These are phyloP conservation scores for Aschersonia sp. DNA, from an alignment of 2,329 filamentous ascomycete genomes.

Conservation along the genomic window DNA sequence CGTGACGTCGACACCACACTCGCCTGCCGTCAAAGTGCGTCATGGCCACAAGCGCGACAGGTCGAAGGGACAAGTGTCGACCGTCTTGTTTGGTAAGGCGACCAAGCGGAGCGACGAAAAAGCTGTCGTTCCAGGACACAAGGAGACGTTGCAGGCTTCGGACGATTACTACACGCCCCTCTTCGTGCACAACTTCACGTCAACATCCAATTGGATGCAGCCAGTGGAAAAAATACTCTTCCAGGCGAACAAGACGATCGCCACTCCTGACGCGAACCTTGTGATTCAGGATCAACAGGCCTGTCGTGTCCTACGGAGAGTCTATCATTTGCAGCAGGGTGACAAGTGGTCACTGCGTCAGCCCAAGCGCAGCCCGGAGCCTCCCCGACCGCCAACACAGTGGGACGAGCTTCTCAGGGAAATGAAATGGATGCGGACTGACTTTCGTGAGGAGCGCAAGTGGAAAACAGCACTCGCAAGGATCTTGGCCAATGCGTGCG, in stretches of 20 bases:
- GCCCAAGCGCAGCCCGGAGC: slow-evolving; percentile 71
- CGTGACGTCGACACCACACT: slow-evolving; percentile 28
- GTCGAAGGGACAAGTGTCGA: slow-evolving; percentile 53
- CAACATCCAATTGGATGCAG: slow-evolving; percentile 44
- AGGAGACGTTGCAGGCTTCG: slow-evolving; percentile 28
- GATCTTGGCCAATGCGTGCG: slow-evolving; percentile 69
- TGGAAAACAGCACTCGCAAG: slow-evolving; percentile 79
- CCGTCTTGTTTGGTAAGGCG: slow-evolving; percentile 65
- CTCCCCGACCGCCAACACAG: slow-evolving; percentile 60
- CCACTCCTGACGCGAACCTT: slow-evolving; percentile 70
- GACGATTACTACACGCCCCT: slow-evolving; percentile 52
- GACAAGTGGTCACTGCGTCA: slow-evolving; percentile 91
- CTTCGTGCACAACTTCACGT: slow-evolving; percentile 43
- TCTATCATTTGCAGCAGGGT: slow-evolving; percentile 80
- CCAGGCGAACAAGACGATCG: slow-evolving; percentile 78
- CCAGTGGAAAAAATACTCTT: slow-evolving; percentile 57
- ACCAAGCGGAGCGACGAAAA: slow-evolving; percentile 33
- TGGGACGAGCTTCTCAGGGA: slow-evolving; percentile 80
- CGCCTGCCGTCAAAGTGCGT: slow-evolving; percentile 19
- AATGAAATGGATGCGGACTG: slow-evolving; percentile 96
- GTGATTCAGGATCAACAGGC: slow-evolving; percentile 78
- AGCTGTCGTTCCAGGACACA: slow-evolving; percentile 22
- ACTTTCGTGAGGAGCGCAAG: slow-evolving; percentile 86
- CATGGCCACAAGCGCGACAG: slow-evolving; percentile 34
- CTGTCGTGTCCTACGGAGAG: slow-evolving; percentile 68